These are phyloP conservation scores for Secale cereale DNA, from an alignment of 176 grass and related monocot genomes.

Conservation along the genomic window DNA sequence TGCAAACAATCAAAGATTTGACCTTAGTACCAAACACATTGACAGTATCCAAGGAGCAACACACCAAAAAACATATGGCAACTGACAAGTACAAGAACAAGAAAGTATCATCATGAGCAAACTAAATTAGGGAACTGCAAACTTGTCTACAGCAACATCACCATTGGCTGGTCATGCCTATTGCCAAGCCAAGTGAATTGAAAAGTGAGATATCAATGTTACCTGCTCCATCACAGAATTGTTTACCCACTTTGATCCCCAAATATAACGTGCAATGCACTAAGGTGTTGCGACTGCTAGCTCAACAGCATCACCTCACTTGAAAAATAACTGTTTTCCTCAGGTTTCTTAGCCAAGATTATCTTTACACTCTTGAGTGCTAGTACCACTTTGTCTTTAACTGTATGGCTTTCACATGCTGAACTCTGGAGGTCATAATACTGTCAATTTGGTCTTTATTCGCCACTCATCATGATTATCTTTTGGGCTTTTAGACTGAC, in stretches of 20 bases:
- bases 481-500: conserved; percentile 61
- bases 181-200: conserved; percentile 23
- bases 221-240: conserved; percentile 51
- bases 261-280: conserved; percentile 51
- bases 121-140: conserved; percentile 9
- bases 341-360: conserved; percentile 77
- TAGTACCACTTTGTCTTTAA: conserved; percentile 52
- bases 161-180: conserved; percentile 8
- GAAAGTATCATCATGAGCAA: neutral
- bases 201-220: conserved; percentile 46
- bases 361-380: conserved; percentile 46
- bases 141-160: conserved; percentile 9
- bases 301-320: conserved; percentile 56
- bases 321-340: conserved; percentile 56
- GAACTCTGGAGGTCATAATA: conserved; percentile 52
- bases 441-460: conserved; percentile 60
- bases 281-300: conserved; percentile 39
- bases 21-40: neutral
- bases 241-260: conserved; percentile 55
- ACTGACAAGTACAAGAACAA: neutral
- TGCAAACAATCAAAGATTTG: conserved; percentile 11
- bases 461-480: conserved; percentile 62
- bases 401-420: conserved; percentile 50
- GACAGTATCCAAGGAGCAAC: neutral
- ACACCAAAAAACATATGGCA: neutral